phyloP scores from a whole-genome alignment of 129 eudicot species.

The Kitagawia praeruptora region DNA sequence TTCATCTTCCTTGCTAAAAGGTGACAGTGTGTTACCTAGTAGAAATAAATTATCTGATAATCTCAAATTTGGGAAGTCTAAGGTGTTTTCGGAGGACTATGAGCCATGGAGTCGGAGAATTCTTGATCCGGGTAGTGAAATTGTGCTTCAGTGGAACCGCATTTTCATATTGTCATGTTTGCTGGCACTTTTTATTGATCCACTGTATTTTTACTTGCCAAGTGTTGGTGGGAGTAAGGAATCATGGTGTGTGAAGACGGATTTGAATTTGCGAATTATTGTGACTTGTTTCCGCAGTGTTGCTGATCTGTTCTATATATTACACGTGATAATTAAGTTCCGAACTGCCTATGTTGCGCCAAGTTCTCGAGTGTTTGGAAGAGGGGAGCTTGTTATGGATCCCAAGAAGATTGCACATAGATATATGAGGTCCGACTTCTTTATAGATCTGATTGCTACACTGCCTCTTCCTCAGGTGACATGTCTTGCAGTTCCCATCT shows the following conservation, averaged over 20 bases:
- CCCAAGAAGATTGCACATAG: constrained; percentile 76
- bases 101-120: constrained; percentile 72
- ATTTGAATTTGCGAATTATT: constrained; percentile 53
- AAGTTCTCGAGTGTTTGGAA: constrained; percentile 87
- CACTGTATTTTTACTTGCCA: constrained; percentile 85
- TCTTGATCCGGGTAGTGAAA: constrained; percentile 95
- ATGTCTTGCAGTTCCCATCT: background rate
- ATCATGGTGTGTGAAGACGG: constrained; percentile 69
- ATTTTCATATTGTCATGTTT: constrained; percentile 75
- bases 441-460: constrained; percentile 86
- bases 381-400: constrained; percentile 99
- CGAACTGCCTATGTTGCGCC: constrained; percentile 97
- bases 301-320: constrained; percentile 79
- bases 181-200: constrained; percentile 81
- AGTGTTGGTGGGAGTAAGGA: constrained; percentile 47
- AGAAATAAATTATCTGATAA: constrained; percentile 33
- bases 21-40: constrained; percentile 21
- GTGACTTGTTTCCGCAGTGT: constrained; percentile 78
- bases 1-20: constrained; percentile 29
- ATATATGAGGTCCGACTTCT: constrained; percentile 77
- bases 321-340: constrained; percentile 76
- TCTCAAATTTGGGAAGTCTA: constrained; percentile 48
- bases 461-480: constrained; percentile 97
- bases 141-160: constrained; percentile 81
- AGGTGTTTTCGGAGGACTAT: constrained; percentile 67